phyloP scores from a whole-genome alignment of 805 yeast species.

The Peterozyma toletana region DNA sequence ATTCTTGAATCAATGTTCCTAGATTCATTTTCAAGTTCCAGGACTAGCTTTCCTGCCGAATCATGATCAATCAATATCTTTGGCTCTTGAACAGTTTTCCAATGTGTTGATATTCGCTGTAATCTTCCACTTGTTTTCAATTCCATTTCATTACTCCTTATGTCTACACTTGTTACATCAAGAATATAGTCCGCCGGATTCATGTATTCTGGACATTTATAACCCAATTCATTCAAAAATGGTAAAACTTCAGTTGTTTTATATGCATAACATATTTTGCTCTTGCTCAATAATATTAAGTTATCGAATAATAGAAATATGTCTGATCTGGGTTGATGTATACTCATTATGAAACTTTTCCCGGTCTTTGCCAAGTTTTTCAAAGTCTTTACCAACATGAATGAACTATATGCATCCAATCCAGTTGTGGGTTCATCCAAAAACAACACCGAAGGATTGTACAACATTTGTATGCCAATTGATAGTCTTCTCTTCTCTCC shows the following conservation, averaged over 20 bases:
- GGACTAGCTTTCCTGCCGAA: conserved; percentile 8
- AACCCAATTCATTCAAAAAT: conserved; percentile 44
- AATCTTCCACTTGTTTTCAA: conserved; percentile 25
- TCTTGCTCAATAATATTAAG: conserved; percentile 61
- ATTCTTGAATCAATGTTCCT: background rate
- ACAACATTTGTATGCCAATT: conserved; percentile 68
- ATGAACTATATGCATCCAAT: conserved; percentile 71
- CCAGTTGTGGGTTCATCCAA: conserved; percentile 86
- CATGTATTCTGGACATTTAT: conserved; percentile 32
- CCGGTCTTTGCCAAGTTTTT: conserved; percentile 52
- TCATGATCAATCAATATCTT: background rate
- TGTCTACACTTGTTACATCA: conserved; percentile 52
- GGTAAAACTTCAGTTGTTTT: conserved; percentile 29
- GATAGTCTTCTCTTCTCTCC: conserved; percentile 79
- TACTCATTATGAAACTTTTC: conserved; percentile 65
- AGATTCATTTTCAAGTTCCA: background rate
- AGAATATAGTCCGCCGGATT: conserved; percentile 60
- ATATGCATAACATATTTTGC: conserved; percentile 41
- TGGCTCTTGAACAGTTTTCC: conserved; percentile 25
- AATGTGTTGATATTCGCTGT: conserved; percentile 22
- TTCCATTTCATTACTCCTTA: conserved; percentile 30
- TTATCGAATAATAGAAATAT: conserved; percentile 63
- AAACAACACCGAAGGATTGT: conserved; percentile 70
- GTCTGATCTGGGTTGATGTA: conserved; percentile 82
- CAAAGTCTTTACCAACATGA: conserved; percentile 52